Base-by-base conservation (phyloP, 140 eudicot species). In the Bidens hawaiensis region DNA sequence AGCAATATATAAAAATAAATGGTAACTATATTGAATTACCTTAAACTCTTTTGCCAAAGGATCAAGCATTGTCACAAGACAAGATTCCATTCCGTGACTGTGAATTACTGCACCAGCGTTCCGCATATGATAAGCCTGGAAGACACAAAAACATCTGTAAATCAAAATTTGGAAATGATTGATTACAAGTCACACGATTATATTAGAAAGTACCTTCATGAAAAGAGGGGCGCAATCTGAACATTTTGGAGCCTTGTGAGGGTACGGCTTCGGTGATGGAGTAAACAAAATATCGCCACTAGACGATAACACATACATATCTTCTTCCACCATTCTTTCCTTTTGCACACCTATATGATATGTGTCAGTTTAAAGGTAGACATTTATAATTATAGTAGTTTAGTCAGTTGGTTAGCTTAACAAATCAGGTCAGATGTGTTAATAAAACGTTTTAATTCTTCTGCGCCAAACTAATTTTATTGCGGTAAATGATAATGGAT, bases 21-120 rank as follows among this genome's bases (percentile, higher is more conserved):
- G 43, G 14, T 38, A 5, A 41, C 9, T 57, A 33, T 0, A 34
- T 12, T n/a, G 40, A 25, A 40, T 63, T 79, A 91, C 95, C 70
- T 87, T 83, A 49, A 93, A 93, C 76, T 93, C 99, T 82, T 85
- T 93, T 8, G 96, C 78, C 8, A 49, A 25, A 6, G 99, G 99
- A 75, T 93, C 83, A 63, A 93, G 69, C 99, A 93, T 88, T 18
- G 99, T 88, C 19, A 79, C 96, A 15, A 93, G 59, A 71, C 99
- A 93, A 31, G 95, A 88, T 77, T 93, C 99, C 89, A 93, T 85
- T 26, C 99, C 99, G 60, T 93, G 99, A 71, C 99, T 93, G 75
- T 93, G 99, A 83, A 93, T 93, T 17, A 85, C 93, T 14, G 99
- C 95, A 69, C 99, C 99, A 70, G 96, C 99, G 77, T 88, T 85